Evolutionary conservation across 176 grass and related monocot genomes (phyloP).

Genomic region (Carex scoparia): DNA sequence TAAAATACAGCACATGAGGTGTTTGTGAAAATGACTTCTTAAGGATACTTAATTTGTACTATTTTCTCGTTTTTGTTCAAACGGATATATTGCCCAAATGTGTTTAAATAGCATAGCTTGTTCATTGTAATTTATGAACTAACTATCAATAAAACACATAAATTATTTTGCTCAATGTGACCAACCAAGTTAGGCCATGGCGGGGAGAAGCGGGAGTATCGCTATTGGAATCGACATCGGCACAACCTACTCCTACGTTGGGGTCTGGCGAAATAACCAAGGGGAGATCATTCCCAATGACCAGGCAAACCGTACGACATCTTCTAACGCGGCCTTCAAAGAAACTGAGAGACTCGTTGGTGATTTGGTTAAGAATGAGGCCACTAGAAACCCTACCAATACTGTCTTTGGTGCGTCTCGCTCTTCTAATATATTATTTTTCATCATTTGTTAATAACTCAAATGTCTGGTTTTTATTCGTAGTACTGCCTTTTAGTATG

Average conservation of each 20-base stretch:
- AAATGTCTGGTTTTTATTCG: background rate
- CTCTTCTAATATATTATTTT: background rate
- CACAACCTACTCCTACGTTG: background rate
- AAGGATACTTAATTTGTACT: too few relatives aligned
- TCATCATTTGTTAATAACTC: too few relatives aligned
- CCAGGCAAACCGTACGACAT: background rate
- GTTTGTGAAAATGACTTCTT: too few relatives aligned
- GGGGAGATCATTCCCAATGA: constrained; percentile 1
- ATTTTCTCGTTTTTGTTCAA: too few relatives aligned
- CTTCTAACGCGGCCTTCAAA: background rate
- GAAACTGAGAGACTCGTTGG: background rate
- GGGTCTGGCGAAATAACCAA: background rate
- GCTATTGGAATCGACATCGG: background rate
- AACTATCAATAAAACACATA: background rate
- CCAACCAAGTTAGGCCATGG: background rate
- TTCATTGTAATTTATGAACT: too few relatives aligned
- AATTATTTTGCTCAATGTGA: background rate
- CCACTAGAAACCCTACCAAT: background rate
- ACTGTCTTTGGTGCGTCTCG: background rate
- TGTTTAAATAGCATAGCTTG: too few relatives aligned
- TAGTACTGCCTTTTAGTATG: background rate
- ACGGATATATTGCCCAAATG: too few relatives aligned
- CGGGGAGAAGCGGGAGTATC: background rate
- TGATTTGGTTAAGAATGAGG: constrained; percentile 9
- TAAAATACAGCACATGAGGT: too few relatives aligned